Evolutionary conservation across 257 asterid genomes (phyloP).

Genomic region (Solanum tarapatanum): DNA sequence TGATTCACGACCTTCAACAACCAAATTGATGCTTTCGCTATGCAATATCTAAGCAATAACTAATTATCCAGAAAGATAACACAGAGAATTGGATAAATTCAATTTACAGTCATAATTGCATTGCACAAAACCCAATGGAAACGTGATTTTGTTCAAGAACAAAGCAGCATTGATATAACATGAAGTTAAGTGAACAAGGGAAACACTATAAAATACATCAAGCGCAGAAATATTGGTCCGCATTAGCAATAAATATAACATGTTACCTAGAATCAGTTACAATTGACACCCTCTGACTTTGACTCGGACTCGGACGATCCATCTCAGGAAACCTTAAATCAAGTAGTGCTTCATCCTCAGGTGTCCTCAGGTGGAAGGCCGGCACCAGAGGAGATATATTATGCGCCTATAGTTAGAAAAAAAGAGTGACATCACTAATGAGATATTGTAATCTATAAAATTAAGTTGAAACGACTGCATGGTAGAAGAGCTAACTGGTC

Average conservation of each 20-base stretch:
- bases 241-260: neutral
- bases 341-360: neutral
- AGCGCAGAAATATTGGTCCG: neutral
- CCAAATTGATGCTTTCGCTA: neutral
- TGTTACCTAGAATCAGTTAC: slow-evolving; percentile 3
- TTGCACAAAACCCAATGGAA: neutral
- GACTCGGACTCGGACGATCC: neutral
- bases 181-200: neutral
- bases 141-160: neutral
- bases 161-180: neutral
- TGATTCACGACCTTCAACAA: neutral
- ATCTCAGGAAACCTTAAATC: neutral
- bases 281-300: neutral
- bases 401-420: neutral
- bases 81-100: neutral
- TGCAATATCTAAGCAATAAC: neutral
- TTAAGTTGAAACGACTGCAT: neutral
- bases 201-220: neutral
- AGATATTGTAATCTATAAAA: neutral
- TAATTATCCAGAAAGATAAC: neutral
- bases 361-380: neutral
- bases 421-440: neutral
- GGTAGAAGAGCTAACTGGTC: neutral
- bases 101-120: neutral
- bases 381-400: neutral